Evolutionary conservation across 345 rosid genomes (phyloP).

Genomic region (Trapa bicornis): DNA sequence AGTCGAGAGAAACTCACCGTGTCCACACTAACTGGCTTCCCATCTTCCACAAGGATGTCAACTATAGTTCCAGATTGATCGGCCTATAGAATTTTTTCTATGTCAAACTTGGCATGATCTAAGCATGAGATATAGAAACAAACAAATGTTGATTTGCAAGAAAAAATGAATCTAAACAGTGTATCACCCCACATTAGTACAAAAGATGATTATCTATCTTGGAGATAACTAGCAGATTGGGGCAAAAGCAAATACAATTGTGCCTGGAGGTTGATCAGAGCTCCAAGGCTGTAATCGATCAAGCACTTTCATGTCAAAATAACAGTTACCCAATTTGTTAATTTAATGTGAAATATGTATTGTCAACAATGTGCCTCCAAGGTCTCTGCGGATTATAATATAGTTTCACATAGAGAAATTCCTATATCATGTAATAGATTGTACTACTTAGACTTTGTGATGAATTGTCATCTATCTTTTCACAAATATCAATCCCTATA

Average conservation of each 20-base stretch:
- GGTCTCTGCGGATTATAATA: neutral
- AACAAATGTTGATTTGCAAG: neutral
- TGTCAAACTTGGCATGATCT: neutral
- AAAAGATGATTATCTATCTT: neutral
- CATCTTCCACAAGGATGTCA: constrained; percentile 63
- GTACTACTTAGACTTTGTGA: neutral
- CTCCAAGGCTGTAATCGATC: neutral
- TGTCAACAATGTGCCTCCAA: neutral
- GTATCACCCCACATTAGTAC: neutral
- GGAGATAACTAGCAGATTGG: neutral
- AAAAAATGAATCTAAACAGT: neutral
- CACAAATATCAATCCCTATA: neutral
- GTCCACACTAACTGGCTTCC: constrained; percentile 61
- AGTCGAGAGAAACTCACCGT: constrained; percentile 29
- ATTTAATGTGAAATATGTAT: neutral
- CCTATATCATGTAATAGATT: neutral
- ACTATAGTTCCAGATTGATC: constrained; percentile 70
- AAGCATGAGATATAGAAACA: neutral
- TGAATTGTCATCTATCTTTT: neutral
- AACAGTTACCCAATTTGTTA: neutral
- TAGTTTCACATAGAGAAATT: no score
- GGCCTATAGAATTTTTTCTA: constrained; percentile 29
- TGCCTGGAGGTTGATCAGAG: neutral
- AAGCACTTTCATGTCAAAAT: neutral
- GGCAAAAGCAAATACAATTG: neutral